phyloP scores from a whole-genome alignment of 75 land plant genomes.

The Pinus taeda region DNA sequence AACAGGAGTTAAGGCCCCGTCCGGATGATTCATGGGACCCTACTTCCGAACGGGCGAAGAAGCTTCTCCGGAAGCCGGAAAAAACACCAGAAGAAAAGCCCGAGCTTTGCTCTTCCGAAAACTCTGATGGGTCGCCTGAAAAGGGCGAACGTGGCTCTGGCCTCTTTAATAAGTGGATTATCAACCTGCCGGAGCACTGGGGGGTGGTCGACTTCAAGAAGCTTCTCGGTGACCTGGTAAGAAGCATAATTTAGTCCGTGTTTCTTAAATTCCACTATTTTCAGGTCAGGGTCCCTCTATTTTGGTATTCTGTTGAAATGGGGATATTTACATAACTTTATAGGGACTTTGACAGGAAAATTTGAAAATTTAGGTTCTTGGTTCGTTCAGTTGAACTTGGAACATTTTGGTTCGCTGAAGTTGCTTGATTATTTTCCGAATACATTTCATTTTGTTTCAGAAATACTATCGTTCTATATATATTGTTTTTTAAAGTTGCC shows the following conservation, averaged over 20 bases:
- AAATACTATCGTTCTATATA: no score
- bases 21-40: constrained; percentile 95
- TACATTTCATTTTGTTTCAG: background rate
- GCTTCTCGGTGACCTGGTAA: constrained; percentile 49
- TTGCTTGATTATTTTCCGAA: background rate
- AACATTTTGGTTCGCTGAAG: background rate
- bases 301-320: background rate
- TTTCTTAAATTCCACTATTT: background rate
- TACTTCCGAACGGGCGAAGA: constrained; percentile 80
- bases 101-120: background rate
- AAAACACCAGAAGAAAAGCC: background rate
- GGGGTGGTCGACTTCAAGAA: constrained; percentile 41
- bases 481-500: no score
- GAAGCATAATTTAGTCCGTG: background rate
- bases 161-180: constrained; percentile 52
- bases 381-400: background rate
- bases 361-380: background rate
- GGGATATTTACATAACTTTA: background rate
- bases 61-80: constrained; percentile 11
- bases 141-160: background rate
- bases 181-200: constrained; percentile 65
- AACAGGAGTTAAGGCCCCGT: constrained; percentile 75
- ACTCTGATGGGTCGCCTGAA: constrained; percentile 9
- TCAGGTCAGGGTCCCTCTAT: background rate
- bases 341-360: background rate